Percentiles rank a stretch among this genome's conserved stretches.
phyloP scores from a whole-genome alignment of 495 filamentous ascomycete genomes.

The Chaetomidium leptoderma region DNA sequence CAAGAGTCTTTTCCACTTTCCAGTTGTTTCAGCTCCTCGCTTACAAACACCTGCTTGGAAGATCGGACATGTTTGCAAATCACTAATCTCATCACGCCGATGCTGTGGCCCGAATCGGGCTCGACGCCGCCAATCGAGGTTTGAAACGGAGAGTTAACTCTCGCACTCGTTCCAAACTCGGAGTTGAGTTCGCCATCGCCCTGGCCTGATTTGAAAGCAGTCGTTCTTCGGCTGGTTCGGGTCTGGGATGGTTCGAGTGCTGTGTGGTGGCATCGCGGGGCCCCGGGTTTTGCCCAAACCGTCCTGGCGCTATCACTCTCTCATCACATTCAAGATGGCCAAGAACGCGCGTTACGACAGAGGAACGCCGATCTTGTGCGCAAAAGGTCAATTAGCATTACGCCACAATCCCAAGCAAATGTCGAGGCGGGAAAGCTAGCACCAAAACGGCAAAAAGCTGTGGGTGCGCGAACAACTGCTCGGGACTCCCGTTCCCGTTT shows the following conservation, averaged over 20 bases:
- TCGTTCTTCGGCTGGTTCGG: background rate
- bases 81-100: background rate
- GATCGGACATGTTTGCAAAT: conserved; percentile 1
- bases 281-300: background rate
- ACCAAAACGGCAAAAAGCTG: conserved; percentile 4
- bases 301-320: background rate
- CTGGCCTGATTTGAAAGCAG: background rate
- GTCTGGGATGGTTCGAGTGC: background rate
- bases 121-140: background rate
- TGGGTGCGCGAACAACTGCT: background rate
- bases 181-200: background rate
- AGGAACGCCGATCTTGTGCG: background rate
- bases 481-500: conserved; percentile 2
- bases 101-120: background rate
- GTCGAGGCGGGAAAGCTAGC: background rate
- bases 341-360: background rate
- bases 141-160: conserved; percentile 9
- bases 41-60: conserved; percentile 8
- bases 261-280: background rate
- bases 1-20: background rate
- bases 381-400: background rate
- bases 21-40: conserved; percentile 11
- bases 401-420: background rate
- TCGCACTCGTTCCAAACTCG: too few species aligned
- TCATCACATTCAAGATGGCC: background rate